Evolutionary conservation across 2,329 filamentous ascomycete species (phyloP).

Genomic region (Lecanosticta acicola): DNA sequence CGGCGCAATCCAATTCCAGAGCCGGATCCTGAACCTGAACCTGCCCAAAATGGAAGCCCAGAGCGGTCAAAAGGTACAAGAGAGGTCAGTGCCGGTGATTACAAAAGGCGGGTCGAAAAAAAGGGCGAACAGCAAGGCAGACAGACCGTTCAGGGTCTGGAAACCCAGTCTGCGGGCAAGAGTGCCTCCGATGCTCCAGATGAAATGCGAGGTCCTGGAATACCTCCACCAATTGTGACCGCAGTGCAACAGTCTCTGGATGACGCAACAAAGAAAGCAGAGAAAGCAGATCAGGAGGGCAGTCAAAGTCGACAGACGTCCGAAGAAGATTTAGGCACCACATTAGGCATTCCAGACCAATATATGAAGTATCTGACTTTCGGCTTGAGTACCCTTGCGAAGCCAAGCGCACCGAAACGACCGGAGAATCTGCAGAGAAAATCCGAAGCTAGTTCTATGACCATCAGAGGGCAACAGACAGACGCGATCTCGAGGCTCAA

Average conservation of each 20-base stretch:
- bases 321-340: slow-evolving; percentile 27
- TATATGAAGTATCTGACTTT: slow-evolving; percentile 49
- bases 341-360: slow-evolving; percentile 41
- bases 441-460: slow-evolving; percentile 24
- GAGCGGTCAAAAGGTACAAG: slow-evolving; percentile 2
- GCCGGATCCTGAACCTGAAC: slow-evolving; percentile 5
- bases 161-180: neutral
- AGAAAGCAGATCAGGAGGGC: slow-evolving; percentile 11
- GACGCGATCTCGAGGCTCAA: slow-evolving; percentile 6
- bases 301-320: slow-evolving; percentile 4
- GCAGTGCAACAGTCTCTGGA: slow-evolving; percentile 42
- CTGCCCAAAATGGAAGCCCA: slow-evolving; percentile 2
- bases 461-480: slow-evolving; percentile 13
- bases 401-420: slow-evolving; percentile 18
- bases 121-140: neutral
- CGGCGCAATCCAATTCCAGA: slow-evolving; percentile 31
- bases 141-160: neutral
- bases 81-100: slow-evolving; percentile 11
- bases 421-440: slow-evolving; percentile 19
- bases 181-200: slow-evolving; percentile 6
- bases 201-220: slow-evolving; percentile 30
- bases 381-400: slow-evolving; percentile 36
- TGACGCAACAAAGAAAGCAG: slow-evolving; percentile 36
- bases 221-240: slow-evolving; percentile 44
- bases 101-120: neutral